Evolutionary conservation across 1,284 basidiomycete species (phyloP).

Genomic region (Boletellus deceptivus): DNA sequence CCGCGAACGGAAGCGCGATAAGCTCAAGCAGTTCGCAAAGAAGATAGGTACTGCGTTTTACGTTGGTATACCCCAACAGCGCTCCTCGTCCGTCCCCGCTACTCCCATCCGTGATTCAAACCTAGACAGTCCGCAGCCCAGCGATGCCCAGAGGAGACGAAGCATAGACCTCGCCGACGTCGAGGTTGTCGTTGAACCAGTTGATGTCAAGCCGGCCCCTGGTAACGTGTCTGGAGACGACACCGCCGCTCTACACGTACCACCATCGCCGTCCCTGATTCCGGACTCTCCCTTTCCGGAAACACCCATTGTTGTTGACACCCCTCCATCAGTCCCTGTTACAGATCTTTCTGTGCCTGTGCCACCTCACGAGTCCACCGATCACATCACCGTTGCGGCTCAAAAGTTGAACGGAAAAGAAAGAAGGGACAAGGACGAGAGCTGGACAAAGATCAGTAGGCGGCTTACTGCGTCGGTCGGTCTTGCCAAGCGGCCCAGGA

Average conservation of each 20-base stretch:
- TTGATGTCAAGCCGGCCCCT: slow-evolving; percentile 7
- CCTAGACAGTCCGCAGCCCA: slow-evolving; percentile 27
- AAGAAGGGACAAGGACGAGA: slow-evolving; percentile 42
- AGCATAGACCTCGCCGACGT: slow-evolving; percentile 44
- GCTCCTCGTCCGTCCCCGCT: slow-evolving; percentile 55
- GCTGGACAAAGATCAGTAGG: slow-evolving; percentile 60
- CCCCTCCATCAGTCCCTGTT: slow-evolving; percentile 3
- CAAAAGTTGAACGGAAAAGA: slow-evolving; percentile 29
- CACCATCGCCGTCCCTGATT: slow-evolving; percentile 1
- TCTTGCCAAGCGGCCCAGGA: slow-evolving; percentile 27
- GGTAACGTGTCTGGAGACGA: slow-evolving; percentile 4
- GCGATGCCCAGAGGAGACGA: slow-evolving; percentile 33
- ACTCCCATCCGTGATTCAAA: slow-evolving; percentile 35
- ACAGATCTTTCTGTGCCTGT: slow-evolving; percentile 2
- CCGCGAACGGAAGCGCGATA: slow-evolving; percentile 65
- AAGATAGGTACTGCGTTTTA: slow-evolving; percentile 41
- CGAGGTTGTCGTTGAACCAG: slow-evolving; percentile 15
- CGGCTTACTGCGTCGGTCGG: slow-evolving; percentile 58
- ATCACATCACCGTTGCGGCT: slow-evolving; percentile 22
- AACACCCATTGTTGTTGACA: slow-evolving; percentile 12
- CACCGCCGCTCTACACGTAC: slow-evolving; percentile 5
- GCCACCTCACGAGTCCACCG: slow-evolving; percentile 8
- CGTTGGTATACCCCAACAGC: slow-evolving; percentile 31
- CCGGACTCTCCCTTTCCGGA: slow-evolving; percentile 8
- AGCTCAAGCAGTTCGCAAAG: slow-evolving; percentile 68